A percentile compares a stretch with the other conserved stretches of the same genome.
Conservation (phyloP, 768 basidiomycete species). For the Gautieria morchelliformis region DNA sequence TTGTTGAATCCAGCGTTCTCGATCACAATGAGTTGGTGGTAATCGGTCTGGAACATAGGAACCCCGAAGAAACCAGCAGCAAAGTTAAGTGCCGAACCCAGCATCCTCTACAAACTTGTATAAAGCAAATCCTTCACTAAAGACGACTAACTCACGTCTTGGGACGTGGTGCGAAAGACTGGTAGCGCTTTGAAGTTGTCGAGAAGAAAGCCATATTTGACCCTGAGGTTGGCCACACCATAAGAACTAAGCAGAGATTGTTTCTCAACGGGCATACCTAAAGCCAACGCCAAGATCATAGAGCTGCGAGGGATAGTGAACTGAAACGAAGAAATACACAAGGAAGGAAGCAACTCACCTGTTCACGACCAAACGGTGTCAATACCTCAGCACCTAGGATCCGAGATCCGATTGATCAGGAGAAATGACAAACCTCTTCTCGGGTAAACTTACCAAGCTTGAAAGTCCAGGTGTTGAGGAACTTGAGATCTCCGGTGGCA, state of each 20-base stretch:
- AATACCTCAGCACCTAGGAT: constrained; percentile 33
- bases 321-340: no score
- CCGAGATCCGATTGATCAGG: background rate
- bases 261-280: no score
- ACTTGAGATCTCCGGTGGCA: constrained; percentile 53
- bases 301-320: no score
- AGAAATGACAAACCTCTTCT: background rate
- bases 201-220: constrained; percentile 38
- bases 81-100: constrained; percentile 47
- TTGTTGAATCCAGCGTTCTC: constrained; percentile 47
- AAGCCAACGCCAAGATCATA: no score
- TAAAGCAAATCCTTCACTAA: background rate
- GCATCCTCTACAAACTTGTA: constrained; percentile 40
- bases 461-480: constrained; percentile 70
- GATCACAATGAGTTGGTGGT: constrained; percentile 69
- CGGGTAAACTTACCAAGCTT: constrained; percentile 12
- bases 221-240: constrained; percentile 40
- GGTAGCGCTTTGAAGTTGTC: constrained; percentile 63
- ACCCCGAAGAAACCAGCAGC: constrained; percentile 67
- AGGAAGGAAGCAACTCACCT: constrained; percentile 30
- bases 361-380: constrained; percentile 86
- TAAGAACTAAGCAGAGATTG: no score
- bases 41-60: constrained; percentile 52
- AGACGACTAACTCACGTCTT: constrained; percentile 26
- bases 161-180: constrained; percentile 72